Conservation (phyloP, 805 yeast genomes). For the Brettanomyces nanus region DNA sequence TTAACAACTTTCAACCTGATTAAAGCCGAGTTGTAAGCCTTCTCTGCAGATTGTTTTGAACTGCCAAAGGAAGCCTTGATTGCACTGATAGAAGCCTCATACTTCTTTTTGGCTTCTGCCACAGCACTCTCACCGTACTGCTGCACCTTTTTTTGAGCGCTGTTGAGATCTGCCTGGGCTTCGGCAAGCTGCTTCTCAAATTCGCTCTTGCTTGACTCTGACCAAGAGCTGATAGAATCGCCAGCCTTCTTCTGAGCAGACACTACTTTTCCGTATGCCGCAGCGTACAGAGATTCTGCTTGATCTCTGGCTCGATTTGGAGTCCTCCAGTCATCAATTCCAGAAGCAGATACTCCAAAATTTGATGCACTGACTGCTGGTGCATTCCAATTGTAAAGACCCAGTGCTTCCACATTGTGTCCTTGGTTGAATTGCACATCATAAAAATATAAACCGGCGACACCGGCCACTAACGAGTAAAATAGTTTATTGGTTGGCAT, state of each 20-base stretch:
- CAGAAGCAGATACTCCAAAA: conserved; percentile 1
- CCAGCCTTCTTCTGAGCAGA: conserved; percentile 15
- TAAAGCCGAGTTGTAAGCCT: background rate
- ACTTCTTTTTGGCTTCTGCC: conserved; percentile 21
- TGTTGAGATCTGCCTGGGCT: conserved; percentile 25
- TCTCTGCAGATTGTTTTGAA: background rate
- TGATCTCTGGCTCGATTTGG: background rate
- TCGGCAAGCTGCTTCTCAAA: conserved; percentile 11
- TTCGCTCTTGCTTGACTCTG: background rate
- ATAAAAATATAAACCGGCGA: conserved; percentile 21
- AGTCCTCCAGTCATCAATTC: background rate
- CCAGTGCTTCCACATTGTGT: conserved; percentile 16
- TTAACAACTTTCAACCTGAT: conserved; percentile 26
- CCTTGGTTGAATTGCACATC: conserved; percentile 23
- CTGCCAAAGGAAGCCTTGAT: conserved; percentile 2
- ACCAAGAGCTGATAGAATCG: background rate
- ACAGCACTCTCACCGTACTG: conserved; percentile 19
- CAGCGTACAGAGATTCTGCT: conserved; percentile 15
- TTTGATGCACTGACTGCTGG: conserved; percentile 12
- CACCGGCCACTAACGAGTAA: conserved; percentile 15
- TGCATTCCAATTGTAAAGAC: conserved; percentile 23
- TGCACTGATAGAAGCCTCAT: conserved; percentile 9
- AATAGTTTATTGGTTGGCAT: conserved; percentile 2
- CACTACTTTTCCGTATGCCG: conserved; percentile 19
- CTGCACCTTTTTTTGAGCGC: conserved; percentile 23